phyloP scores from a whole-genome alignment of 2,329 filamentous ascomycete genomes.

The Didymellaceae sp. region DNA sequence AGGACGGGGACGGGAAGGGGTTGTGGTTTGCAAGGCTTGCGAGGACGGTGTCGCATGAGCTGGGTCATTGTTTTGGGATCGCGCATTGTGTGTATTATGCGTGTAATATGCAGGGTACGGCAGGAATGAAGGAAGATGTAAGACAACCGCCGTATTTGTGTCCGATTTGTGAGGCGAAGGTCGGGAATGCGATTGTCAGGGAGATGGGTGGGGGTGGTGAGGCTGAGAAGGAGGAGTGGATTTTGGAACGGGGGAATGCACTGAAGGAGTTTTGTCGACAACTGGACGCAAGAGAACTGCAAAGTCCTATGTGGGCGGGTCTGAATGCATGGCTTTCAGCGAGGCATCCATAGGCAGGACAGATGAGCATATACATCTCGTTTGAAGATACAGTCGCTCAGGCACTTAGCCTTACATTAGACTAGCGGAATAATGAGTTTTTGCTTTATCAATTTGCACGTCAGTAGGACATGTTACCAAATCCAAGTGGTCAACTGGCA shows the following conservation, averaged over 20 bases:
- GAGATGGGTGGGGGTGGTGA: constrained; percentile 28
- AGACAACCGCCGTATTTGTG: constrained; percentile 70
- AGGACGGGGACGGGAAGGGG: constrained; percentile 18
- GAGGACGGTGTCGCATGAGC: constrained; percentile 65
- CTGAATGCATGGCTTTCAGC: constrained; percentile 23
- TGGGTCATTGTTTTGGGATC: constrained; percentile 71
- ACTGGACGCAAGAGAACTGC: constrained; percentile 46
- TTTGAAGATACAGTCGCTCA: too few species aligned
- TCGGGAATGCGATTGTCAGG: constrained; percentile 41
- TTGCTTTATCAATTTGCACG: too few species aligned
- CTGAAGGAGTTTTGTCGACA: constrained; percentile 53
- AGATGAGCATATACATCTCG: too few species aligned
- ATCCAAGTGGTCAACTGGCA: too few species aligned
- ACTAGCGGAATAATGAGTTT: too few species aligned
- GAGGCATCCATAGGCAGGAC: not conserved
- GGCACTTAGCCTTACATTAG: too few species aligned
- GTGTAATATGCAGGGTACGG: constrained; percentile 68
- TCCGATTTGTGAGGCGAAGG: constrained; percentile 64
- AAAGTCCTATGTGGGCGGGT: constrained; percentile 24
- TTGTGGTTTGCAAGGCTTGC: constrained; percentile 66
- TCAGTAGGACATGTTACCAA: too few species aligned
- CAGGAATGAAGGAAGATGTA: constrained; percentile 63
- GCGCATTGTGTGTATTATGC: constrained; percentile 71
- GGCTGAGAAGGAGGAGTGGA: constrained; percentile 20
- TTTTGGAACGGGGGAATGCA: constrained; percentile 49